Conservation (phyloP, 2,329 filamentous ascomycete species). For the Chaetomiaceae sp. region DNA sequence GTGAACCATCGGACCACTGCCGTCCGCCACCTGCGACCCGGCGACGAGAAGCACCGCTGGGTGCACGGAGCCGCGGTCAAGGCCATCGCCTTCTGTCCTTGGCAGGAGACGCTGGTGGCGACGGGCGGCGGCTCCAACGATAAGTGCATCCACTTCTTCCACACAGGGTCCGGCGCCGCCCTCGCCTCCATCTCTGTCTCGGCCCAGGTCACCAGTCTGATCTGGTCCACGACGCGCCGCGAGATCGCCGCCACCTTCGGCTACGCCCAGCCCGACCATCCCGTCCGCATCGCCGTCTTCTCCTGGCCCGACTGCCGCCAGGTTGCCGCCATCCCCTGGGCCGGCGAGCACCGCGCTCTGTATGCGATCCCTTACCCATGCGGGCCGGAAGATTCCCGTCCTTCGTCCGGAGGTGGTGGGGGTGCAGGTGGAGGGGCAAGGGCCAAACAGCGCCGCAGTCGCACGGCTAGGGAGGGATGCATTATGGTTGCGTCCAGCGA, state of each 20-base stretch:
- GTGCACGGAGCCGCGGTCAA: slow-evolving; percentile 84
- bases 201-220: slow-evolving; percentile 85
- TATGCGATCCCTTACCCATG: slow-evolving; percentile 82
- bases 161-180: slow-evolving; percentile 73
- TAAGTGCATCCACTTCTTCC: slow-evolving; percentile 93
- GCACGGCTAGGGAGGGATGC: slow-evolving; percentile 66
- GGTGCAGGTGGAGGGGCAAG: not conserved
- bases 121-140: slow-evolving; percentile 93
- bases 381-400: slow-evolving; percentile 29
- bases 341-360: slow-evolving; percentile 69
- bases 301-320: slow-evolving; percentile 89
- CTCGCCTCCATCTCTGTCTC: slow-evolving; percentile 88
- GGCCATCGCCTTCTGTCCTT: slow-evolving; percentile 93
- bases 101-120: slow-evolving; percentile 79
- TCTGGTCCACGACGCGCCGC: slow-evolving; percentile 79
- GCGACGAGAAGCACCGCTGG: slow-evolving; percentile 65
- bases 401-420: slow-evolving; percentile 15
- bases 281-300: slow-evolving; percentile 84
- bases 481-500: slow-evolving; percentile 90
- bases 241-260: slow-evolving; percentile 94
- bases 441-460: slow-evolving; percentile 40
- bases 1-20: slow-evolving; percentile 27
- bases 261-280: slow-evolving; percentile 84
- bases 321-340: slow-evolving; percentile 80
- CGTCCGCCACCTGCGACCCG: slow-evolving; percentile 45